Base-by-base conservation (phyloP, 306 rosid genomes). In the Cucurbita moschata region DNA sequence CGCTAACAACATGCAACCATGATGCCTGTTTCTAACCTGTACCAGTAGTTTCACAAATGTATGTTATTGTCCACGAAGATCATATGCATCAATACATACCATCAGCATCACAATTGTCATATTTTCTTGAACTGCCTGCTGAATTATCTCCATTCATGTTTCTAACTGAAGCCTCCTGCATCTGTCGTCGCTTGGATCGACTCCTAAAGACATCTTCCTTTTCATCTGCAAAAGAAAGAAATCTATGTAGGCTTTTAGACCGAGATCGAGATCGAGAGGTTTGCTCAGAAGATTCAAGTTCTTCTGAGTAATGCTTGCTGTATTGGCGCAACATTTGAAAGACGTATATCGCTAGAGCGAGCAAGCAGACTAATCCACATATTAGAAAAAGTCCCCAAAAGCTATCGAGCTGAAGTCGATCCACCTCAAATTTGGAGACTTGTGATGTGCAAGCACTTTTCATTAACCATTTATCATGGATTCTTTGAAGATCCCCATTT, bases 401-500 rank as follows among this genome's bases (percentile, higher is more conserved):
- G 87, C 99, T 95, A 57, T 70, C 78, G 0, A 95, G 96, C 47
- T 79, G 62, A 46, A 95, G 96, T 30, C 88, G 86, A 81, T 95
- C 90, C 76, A 87, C 89, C 81, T 84, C 90, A 14, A 85, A 59
- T 78, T 84, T 85, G 56, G 96, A 51, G 26, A 83, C 82, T 61
- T 84, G 96, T 66, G 96, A 79, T 51, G 88, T 74, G 80, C 99
- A 95, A 11, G 96, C 88, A 18, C 86, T 87, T 49, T 85, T 81
- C 77, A 56, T 64, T 11, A 95, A 92, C 99, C 99, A 95, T 70
- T 95, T 95, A 87, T 95, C 99, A 78, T 87, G 97, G 75, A 95
- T 95, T 84, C 96, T 89, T 76, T 91, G 90, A 15, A 95, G 81
- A 66, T 91, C 99, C 53, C 99, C 99, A 55, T 72, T 86, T 68